phyloP scores from a whole-genome alignment of 352 stramenopile species.

The Globisporangium viniferum region DNA sequence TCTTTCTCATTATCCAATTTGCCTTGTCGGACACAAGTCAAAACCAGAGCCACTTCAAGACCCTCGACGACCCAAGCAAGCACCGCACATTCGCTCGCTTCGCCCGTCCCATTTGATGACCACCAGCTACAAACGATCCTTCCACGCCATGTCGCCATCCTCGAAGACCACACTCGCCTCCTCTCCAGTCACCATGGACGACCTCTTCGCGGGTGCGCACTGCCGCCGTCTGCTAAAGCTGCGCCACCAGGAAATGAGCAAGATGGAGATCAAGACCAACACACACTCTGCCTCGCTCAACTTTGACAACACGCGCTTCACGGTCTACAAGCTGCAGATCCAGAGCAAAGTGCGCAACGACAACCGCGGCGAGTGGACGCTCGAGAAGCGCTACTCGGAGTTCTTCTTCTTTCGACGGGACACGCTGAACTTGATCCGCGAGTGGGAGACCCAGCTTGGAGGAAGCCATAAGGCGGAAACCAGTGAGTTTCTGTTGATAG shows the following conservation, averaged over 20 bases:
- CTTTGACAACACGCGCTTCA: conserved; percentile 29
- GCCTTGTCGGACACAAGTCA: conserved; percentile 11
- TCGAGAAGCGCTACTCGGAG: conserved; percentile 33
- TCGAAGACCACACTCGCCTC: neutral
- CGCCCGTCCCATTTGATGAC: neutral
- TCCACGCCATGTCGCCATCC: conserved; percentile 5
- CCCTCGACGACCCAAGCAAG: neutral
- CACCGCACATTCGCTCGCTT: neutral
- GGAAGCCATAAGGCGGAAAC: conserved; percentile 7
- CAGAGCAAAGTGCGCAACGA: conserved; percentile 26
- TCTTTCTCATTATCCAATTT: conserved; percentile 17
- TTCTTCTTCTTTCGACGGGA: conserved; percentile 26
- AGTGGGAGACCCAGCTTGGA: conserved; percentile 21
- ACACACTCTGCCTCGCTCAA: conserved; percentile 19
- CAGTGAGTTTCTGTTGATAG: conserved; percentile 26
- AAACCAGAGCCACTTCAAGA: neutral
- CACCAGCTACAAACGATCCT: conserved; percentile 7
- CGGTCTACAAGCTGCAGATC: conserved; percentile 57
- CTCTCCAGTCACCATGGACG: conserved; percentile 17
- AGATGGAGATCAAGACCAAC: conserved; percentile 45
- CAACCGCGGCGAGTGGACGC: conserved; percentile 31
- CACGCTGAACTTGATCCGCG: conserved; percentile 23
- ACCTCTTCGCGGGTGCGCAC: conserved; percentile 33
- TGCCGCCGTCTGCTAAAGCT: conserved; percentile 58
- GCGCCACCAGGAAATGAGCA: conserved; percentile 43